Evolutionary conservation across 2,329 filamentous ascomycete species (phyloP).

Genomic region (Neonectria ditissima): DNA sequence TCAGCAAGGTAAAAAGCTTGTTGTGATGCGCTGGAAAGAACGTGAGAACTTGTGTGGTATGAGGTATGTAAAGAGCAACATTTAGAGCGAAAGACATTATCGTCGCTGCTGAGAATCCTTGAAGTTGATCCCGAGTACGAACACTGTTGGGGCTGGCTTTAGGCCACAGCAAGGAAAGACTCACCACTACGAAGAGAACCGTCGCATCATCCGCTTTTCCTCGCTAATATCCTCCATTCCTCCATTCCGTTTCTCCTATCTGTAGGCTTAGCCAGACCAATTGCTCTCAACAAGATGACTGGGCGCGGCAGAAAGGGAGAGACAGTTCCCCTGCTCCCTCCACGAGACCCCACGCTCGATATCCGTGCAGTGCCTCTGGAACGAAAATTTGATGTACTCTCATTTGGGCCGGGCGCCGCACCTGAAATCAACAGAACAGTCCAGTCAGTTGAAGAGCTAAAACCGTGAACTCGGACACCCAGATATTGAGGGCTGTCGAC

Average conservation of each 20-base stretch:
- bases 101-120: not conserved
- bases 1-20: no score
- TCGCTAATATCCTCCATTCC: not conserved
- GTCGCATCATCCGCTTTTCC: no score
- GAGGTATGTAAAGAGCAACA: no score
- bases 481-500: not conserved
- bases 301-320: not conserved
- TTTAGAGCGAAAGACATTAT: no score
- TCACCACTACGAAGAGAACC: not conserved
- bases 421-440: not conserved
- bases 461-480: constrained; percentile 1
- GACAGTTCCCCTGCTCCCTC: not conserved
- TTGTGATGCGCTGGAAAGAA: no score
- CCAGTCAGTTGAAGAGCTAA: not conserved
- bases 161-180: not conserved
- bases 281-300: not conserved
- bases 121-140: not conserved
- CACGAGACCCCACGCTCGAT: constrained; percentile 15
- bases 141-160: not conserved
- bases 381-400: constrained; percentile 5
- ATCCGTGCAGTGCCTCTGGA: constrained; percentile 10
- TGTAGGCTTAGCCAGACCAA: not conserved
- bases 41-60: no score
- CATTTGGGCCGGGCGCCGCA: constrained; percentile 10
- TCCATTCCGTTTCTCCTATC: not conserved